Conservation (phyloP, 164 flowering plant genomes). For the Sextonia rubra region DNA sequence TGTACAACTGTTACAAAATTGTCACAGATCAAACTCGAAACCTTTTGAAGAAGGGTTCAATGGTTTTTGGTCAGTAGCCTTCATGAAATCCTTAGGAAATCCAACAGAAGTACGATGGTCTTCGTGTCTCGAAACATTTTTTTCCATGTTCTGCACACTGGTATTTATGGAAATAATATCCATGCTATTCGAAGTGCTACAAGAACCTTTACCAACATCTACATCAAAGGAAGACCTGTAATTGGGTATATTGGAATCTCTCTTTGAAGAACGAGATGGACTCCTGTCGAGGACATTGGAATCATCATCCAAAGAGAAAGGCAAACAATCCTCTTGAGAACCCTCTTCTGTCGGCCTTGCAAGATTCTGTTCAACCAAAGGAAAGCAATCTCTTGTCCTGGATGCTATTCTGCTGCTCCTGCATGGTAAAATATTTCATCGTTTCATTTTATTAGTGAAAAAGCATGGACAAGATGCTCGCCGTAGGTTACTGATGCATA, state of each 20-base stretch:
- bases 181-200: constrained; percentile 30
- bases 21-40: constrained; percentile 15
- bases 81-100: constrained; percentile 28
- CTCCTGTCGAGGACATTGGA: constrained; percentile 57
- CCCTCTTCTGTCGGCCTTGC: constrained; percentile 43
- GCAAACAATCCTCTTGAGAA: constrained; percentile 76
- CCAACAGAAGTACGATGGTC: constrained; percentile 27
- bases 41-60: constrained; percentile 45
- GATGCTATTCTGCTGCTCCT: constrained; percentile 32
- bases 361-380: constrained; percentile 33
- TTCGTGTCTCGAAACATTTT: constrained; percentile 25
- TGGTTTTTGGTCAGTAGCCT: constrained; percentile 31
- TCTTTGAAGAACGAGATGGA: constrained; percentile 43
- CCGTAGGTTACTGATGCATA: not conserved
- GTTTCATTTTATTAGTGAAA: not conserved
- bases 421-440: constrained; percentile 17
- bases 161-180: constrained; percentile 32
- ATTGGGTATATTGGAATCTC: constrained; percentile 39
- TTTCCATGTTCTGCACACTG: constrained; percentile 26
- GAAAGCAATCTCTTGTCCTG: constrained; percentile 32
- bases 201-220: constrained; percentile 30
- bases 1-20: constrained; percentile 4
- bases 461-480: not conserved
- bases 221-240: constrained; percentile 46
- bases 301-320: constrained; percentile 75